A percentile compares a stretch with the other conserved stretches of the same genome.
Evolutionary conservation across 495 filamentous ascomycete species (phyloP).

Genomic region (Penicillium taxi): DNA sequence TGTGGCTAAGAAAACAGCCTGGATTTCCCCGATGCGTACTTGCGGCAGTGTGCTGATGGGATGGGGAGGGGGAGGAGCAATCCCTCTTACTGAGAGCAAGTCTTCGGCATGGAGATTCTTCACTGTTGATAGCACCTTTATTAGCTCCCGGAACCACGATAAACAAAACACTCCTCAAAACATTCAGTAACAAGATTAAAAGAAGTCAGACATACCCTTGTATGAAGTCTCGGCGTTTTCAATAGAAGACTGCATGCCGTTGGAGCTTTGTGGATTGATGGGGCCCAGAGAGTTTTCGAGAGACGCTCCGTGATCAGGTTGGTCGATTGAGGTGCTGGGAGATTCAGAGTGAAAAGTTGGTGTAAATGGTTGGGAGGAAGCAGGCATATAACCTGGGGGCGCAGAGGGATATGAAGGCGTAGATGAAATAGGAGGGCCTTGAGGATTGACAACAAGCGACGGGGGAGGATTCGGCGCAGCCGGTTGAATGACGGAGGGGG

Average conservation of each 20-base stretch:
- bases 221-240: slow-evolving; percentile 28
- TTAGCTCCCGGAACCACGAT: slow-evolving; percentile 8
- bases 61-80: slow-evolving; percentile 52
- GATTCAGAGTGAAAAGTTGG: slow-evolving; percentile 42
- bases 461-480: slow-evolving; percentile 52
- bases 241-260: slow-evolving; percentile 30
- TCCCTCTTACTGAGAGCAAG: slow-evolving; percentile 59
- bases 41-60: slow-evolving; percentile 47
- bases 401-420: slow-evolving; percentile 37
- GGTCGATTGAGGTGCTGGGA: slow-evolving; percentile 40
- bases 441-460: slow-evolving; percentile 39
- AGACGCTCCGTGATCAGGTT: slow-evolving; percentile 54
- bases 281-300: slow-evolving; percentile 69
- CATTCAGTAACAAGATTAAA: not conserved
- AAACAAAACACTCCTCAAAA: no score
- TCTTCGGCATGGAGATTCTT: slow-evolving; percentile 69
- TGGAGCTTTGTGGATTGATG: slow-evolving; percentile 22
- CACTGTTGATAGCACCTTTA: slow-evolving; percentile 31
- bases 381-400: slow-evolving; percentile 52
- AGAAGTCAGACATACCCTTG: slow-evolving; percentile 25
- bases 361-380: slow-evolving; percentile 53
- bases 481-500: slow-evolving; percentile 71
- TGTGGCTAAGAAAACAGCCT: slow-evolving; percentile 63
- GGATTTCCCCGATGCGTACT: slow-evolving; percentile 57
- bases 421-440: slow-evolving; percentile 29